phyloP scores from a whole-genome alignment of 2,329 filamentous ascomycete genomes.

The Fusarium chuoi region DNA sequence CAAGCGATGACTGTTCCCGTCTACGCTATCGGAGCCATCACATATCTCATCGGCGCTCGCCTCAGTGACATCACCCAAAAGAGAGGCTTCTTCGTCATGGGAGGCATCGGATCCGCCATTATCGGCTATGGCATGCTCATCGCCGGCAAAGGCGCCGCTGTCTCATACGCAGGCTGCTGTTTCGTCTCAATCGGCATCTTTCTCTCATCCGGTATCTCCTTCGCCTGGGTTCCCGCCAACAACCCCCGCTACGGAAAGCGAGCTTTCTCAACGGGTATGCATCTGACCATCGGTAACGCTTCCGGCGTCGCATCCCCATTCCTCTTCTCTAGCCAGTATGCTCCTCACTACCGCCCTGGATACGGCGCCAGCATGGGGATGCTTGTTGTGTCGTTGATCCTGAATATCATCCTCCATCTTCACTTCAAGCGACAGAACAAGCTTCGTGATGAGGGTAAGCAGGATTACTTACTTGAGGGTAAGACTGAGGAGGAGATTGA shows the following conservation, averaged over 20 bases:
- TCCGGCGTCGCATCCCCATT: conserved; percentile 72
- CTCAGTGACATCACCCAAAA: conserved; percentile 67
- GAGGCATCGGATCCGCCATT: conserved; percentile 61
- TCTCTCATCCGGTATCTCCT: conserved; percentile 47
- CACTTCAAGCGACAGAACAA: conserved; percentile 51
- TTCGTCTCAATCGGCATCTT: conserved; percentile 69
- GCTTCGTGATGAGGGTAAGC: conserved; percentile 48
- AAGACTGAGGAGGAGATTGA: conserved; percentile 54
- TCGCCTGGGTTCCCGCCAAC: conserved; percentile 61
- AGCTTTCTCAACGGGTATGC: conserved; percentile 68
- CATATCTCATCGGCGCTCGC: conserved; percentile 67
- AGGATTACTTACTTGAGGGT: conserved; percentile 54
- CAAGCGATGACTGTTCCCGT: conserved; percentile 76
- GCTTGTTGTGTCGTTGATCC: conserved; percentile 49
- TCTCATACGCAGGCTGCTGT: conserved; percentile 71
- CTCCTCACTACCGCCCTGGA: conserved; percentile 59
- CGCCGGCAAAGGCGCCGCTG: conserved; percentile 61
- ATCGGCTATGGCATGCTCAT: conserved; percentile 70
- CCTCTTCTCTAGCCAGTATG: conserved; percentile 57
- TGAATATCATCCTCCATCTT: conserved; percentile 42
- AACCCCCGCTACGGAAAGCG: conserved; percentile 72
- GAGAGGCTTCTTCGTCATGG: conserved; percentile 65
- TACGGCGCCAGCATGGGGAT: conserved; percentile 63
- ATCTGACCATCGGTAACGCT: conserved; percentile 70
- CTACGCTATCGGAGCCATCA: conserved; percentile 71